Evolutionary conservation across 2,329 filamentous ascomycete genomes (phyloP), one percentile per base, ranked within the genome.

Genomic region (Aspergillus ochraceus): DNA sequence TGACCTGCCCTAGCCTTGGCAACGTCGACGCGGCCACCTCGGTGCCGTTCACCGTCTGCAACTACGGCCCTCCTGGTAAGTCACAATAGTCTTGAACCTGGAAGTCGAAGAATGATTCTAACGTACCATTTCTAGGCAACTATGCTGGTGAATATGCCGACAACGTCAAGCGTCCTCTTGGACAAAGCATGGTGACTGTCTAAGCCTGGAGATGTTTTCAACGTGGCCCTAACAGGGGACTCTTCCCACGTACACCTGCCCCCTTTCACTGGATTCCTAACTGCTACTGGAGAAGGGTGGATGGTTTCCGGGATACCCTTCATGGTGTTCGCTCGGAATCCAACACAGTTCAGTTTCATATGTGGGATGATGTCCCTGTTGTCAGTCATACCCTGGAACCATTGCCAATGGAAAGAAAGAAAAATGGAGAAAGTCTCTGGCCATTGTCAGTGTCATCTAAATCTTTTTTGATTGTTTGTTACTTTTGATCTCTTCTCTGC

Each of bases 21-120:
- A 79, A 80, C 63, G 74, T 76, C 51, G 77, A 76, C 54, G 69
- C 70, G 59, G 69, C 72, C 53, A 67, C 78, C 29, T 57, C 81
- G 42, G 78, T 87, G n/a, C 87, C 85, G 78, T 92, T 86, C 81
- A 93, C 90, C 30, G 91, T 96, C 70, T 97, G 92, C 88, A 94
- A 97, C 84, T 97, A 97, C 81, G 80, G 79, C 66, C 83, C 87
- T 62, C 79, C 86, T 64, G 92, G 91, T 90, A 86, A 76, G 86
- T 76, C 24, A 12, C 29, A 12, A 4, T 11, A 19, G 20, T 8
- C 11, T n/a, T 26, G 22, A 6, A 36, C 32, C 29, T 12, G 19
- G 24, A 11, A n/a, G 24, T 32, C 11, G 11, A 12, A 3, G 26
- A 2, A 10, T 67, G 32, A 29, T 71, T 76, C 63, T 77, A 68